Base-by-base conservation (phyloP, 306 rosid genomes). In the Abrus precatorius region DNA sequence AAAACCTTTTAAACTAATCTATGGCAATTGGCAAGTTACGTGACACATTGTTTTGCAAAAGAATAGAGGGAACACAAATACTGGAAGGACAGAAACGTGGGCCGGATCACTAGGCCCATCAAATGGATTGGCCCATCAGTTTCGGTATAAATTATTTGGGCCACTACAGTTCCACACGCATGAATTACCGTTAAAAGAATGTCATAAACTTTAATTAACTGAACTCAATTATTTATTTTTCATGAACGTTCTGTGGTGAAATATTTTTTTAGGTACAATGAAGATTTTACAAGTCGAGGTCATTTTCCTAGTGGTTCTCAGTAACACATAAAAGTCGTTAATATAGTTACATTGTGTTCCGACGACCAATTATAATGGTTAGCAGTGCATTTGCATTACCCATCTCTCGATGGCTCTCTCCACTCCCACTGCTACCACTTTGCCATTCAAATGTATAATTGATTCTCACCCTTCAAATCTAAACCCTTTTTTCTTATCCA, bases 391-490 rank as follows among this genome's bases (percentile, higher is more conserved):
- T 3, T 57, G 55, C 78, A 49, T 61, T 55, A 61, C 48, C 33
- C 57, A 48, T 82, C 59, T 73, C 59, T 33, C 60, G 33, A n/a
- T 84, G 87, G 78, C 83, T 73, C 52, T 82, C 50, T 43, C 64
- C 6, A n/a, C 66, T 78, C 5, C 44, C 33, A 44, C 61, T 33
- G 56, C 72, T 32, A 75, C 72, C 27, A 75, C 72, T 75, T 77
- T 63, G 14, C 10, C 79, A 12, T 50, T 72, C 63, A 83, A 75
- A 86, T 30, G 1, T 20, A 27, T 8, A 73, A 27, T 12, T 3
- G 69, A 75, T 69, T 74, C 70, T 29, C 43, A 70, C 1, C 49
- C 82, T 36, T 61, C 76, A 53, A 78, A 45, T 34, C 68, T 65
- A 53, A 52, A 30, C 72, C 67, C 69, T 61, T 50, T 69, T 34